Percentiles rank a stretch among this genome's conserved stretches.
phyloP scores from a whole-genome alignment of 2,329 filamentous ascomycete genomes.

The Diplodia corticola region DNA sequence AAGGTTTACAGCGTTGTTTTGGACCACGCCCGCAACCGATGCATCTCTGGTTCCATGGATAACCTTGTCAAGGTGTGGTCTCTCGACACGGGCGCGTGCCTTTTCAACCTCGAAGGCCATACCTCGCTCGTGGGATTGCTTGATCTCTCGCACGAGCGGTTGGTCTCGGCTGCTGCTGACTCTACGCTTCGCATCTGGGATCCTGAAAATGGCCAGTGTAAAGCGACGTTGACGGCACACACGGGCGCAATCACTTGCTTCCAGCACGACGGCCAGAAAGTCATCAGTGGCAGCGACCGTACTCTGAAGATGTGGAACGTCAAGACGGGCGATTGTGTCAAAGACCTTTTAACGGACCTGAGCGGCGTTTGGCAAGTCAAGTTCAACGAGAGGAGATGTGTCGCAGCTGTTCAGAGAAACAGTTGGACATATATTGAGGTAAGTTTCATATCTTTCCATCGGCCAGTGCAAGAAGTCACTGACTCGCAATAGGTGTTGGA shows the following conservation, averaged over 20 bases:
- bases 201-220: conserved; percentile 86
- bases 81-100: conserved; percentile 76
- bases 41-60: conserved; percentile 98
- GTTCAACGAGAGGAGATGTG: conserved; percentile 92
- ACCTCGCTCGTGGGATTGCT: conserved; percentile 87
- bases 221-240: conserved; percentile 85
- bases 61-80: conserved; percentile 98
- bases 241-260: conserved; percentile 98
- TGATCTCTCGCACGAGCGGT: conserved; percentile 82
- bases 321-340: conserved; percentile 84
- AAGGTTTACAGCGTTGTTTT: conserved; percentile 98
- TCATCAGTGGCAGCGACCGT: conserved; percentile 92
- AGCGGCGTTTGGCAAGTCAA: conserved; percentile 99
- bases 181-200: conserved; percentile 97
- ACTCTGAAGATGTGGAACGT: conserved; percentile 99
- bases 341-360: conserved; percentile 88
- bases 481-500: conserved; percentile 74
- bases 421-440: conserved; percentile 95
- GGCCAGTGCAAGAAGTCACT: conserved; percentile 38
- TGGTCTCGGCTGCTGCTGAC: conserved; percentile 94
- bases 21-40: conserved; percentile 86
- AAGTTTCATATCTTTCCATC: conserved; percentile 37
- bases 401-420: conserved; percentile 93
- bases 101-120: conserved; percentile 92
- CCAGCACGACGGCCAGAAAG: conserved; percentile 94